These are phyloP conservation scores for Ampelocalamus luodianensis DNA, from an alignment of 176 grass and related monocot genomes.

Conservation along the genomic window DNA sequence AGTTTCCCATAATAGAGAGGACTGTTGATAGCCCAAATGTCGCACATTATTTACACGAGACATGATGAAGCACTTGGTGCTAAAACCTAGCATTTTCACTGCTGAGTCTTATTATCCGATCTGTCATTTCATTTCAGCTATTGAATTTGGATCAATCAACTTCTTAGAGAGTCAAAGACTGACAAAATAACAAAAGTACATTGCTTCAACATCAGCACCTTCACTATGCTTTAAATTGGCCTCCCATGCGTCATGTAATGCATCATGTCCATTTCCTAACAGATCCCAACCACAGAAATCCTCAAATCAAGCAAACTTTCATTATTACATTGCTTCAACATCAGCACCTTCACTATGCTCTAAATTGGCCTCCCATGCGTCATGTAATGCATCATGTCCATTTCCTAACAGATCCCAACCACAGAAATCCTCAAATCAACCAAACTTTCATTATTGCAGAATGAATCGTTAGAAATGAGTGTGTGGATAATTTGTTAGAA, in stretches of 20 bases:
- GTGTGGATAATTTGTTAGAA: neutral
- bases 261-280: slow-evolving; percentile 56
- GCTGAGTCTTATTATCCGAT: neutral
- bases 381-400: slow-evolving; percentile 56
- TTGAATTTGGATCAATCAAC: neutral
- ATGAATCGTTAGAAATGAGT: neutral
- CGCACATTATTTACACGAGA: neutral
- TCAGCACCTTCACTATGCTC: slow-evolving; percentile 34
- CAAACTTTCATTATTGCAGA: slow-evolving; percentile 28
- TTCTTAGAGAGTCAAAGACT: neutral
- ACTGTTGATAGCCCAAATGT: neutral
- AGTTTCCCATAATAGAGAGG: neutral
- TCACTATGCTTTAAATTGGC: slow-evolving; percentile 28
- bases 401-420: slow-evolving; percentile 58
- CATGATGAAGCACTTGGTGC: neutral
- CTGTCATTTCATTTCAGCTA: neutral
- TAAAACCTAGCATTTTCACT: slow-evolving; percentile 1
- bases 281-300: slow-evolving; percentile 48
- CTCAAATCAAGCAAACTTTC: slow-evolving; percentile 43
- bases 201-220: slow-evolving; percentile 33
- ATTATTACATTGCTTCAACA: slow-evolving; percentile 18
- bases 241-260: slow-evolving; percentile 53
- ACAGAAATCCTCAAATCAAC: slow-evolving; percentile 42
- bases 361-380: slow-evolving; percentile 39
- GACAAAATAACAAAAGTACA: slow-evolving; percentile 34